Conservation (phyloP, 1,284 basidiomycete genomes). For the Boletus sp. region DNA sequence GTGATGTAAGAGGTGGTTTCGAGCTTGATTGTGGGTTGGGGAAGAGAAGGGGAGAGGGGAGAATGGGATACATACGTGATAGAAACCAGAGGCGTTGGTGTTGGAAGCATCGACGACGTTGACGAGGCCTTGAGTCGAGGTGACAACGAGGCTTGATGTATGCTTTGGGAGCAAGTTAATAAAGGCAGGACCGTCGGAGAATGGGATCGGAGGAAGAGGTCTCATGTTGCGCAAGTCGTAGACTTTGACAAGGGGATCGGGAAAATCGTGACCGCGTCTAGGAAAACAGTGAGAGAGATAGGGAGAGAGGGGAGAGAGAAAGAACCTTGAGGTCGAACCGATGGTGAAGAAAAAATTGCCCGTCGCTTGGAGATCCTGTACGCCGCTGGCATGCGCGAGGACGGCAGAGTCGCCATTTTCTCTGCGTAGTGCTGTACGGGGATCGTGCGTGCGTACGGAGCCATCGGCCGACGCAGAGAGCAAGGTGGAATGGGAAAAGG, state of each 20-base stretch:
- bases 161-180: conserved; percentile 81
- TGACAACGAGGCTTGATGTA: conserved; percentile 73
- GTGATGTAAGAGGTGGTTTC: conserved; percentile 74
- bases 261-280: conserved; percentile 84
- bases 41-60: background rate
- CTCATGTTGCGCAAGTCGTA: conserved; percentile 86
- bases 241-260: conserved; percentile 90
- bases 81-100: conserved; percentile 66
- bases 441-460: conserved; percentile 79
- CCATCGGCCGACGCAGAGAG: conserved; percentile 84
- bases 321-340: conserved; percentile 79
- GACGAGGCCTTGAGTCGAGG: conserved; percentile 84
- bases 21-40: conserved; percentile 41
- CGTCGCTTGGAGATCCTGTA: conserved; percentile 77
- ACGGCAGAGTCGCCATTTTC: conserved; percentile 49
- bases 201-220: conserved; percentile 79
- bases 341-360: conserved; percentile 83
- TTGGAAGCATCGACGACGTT: conserved; percentile 84
- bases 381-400: conserved; percentile 76
- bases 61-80: conserved; percentile 52
- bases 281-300: conserved; percentile 10
- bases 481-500: conserved; percentile 60
- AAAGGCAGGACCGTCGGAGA: conserved; percentile 85
- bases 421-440: conserved; percentile 59
- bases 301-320: conserved; percentile 7